Evolutionary conservation across 352 stramenopile genomes (phyloP), one percentile per base, ranked within the genome.

Genomic region (Phytophthora cryptogea): DNA sequence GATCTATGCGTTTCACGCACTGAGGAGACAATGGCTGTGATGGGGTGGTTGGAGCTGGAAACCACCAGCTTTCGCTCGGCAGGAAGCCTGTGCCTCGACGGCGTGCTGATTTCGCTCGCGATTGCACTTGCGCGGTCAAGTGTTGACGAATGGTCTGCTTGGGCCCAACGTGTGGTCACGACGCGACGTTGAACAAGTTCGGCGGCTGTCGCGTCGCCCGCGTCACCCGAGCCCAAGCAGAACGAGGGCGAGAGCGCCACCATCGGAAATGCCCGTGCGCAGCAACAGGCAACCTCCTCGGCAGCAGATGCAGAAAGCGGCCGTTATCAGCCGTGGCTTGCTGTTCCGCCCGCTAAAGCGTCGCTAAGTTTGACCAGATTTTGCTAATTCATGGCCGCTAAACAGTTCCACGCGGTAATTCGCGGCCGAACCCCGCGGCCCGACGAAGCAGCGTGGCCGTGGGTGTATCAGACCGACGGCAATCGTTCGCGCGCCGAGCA

Each of bases 251-350:
- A 23, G 31, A n/a, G 33, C 36, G 8, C 16, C 43, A 51, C 50
- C 43, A n/a, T 54, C 59, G 51, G 43, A 61, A 56, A 35, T 65
- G 32, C 26, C 17, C 11, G 30, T 33, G 9, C 9, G 16, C 35
- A 43, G n/a, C n/a, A n/a, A n/a, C n/a, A n/a, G n/a, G n/a, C n/a
- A n/a, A n/a, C n/a, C n/a, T n/a, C n/a, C n/a, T n/a, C n/a, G n/a
- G n/a, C n/a, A n/a, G n/a, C n/a, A n/a, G n/a, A n/a, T 51, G 41
- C 52, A 54, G 43, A 52, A 39, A 39, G 47, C 45, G 54, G 33
- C 43, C 54, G 43, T 63, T 63, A 63, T 63, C 54, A 63, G 54
- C 51, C 17, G n/a, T n/a, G n/a, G n/a, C n/a, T n/a, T n/a, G n/a
- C n/a, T n/a, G n/a, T n/a, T n/a, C n/a, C n/a, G n/a, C n/a, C n/a